phyloP scores from a whole-genome alignment of 1,284 basidiomycete genomes.

The Moesziomyces parantarcticus region DNA sequence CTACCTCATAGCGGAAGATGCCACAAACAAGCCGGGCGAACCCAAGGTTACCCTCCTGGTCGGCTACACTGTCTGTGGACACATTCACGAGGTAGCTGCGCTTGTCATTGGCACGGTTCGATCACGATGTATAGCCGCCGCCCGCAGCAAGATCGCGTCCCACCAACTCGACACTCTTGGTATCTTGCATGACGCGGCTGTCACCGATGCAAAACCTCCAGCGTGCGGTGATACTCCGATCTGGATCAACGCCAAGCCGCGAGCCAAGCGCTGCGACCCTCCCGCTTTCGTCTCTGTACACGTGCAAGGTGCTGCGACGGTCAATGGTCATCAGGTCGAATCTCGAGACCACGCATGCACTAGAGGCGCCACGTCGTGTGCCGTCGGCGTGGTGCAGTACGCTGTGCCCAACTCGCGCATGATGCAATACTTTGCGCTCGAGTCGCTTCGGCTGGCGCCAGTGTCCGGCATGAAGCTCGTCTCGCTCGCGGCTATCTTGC shows the following conservation, averaged over 20 bases:
- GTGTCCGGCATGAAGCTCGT: conserved; percentile 47
- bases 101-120: conserved; percentile 19
- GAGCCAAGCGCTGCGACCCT: not conserved
- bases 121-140: not conserved
- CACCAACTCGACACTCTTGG: conserved; percentile 12
- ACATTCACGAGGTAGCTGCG: conserved; percentile 21
- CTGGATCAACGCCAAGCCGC: conserved; percentile 5
- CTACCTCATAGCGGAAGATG: not conserved
- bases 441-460: conserved; percentile 67
- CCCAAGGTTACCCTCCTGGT: conserved; percentile 4
- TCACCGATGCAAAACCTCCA: too few species aligned
- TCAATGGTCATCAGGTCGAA: not conserved
- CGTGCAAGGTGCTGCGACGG: not conserved
- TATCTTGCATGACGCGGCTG: not conserved
- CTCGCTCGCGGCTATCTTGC: conserved; percentile 20
- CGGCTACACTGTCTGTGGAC: conserved; percentile 15
- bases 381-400: conserved; percentile 70
- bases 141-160: conserved; percentile 1
- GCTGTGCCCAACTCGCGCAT: conserved; percentile 71
- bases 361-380: conserved; percentile 4
- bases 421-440: conserved; percentile 74
- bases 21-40: not conserved
- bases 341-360: too few species aligned
- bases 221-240: not conserved
- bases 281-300: conserved; percentile 12